Base-by-base conservation (phyloP, 495 filamentous ascomycete species). In the Hypoxylon lienhwacheense region DNA sequence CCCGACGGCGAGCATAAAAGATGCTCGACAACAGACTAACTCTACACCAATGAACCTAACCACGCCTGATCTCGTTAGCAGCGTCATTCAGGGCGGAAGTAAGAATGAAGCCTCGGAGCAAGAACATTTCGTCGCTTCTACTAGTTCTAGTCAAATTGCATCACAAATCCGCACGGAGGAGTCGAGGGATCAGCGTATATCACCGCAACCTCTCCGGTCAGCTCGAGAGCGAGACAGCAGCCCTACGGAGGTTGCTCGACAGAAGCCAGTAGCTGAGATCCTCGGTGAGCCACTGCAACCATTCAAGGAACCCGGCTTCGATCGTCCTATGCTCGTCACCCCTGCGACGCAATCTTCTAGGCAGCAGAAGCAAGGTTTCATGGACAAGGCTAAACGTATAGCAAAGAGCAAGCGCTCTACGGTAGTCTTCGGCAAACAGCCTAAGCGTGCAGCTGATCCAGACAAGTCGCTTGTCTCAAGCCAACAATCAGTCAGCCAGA, bases 241-340 rank as follows among this genome's bases (percentile, higher is more conserved):
- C 76, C 20, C 88, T 79, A 24, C 72, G 79, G 61, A 80, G 84
- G 43, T 85, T 78, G 20, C 87, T 84, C 77, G 80, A 22, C 84
- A 88, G 41, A 90, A 87, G 60, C 86, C 84, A 17, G 84, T 89
- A 7, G 84, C 85, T 10, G 86, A 90, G 56, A 87, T 88, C 17
- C 69, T 89, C 7, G 81, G 83, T 15, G 85, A 87, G 64, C 76
- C 75, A 7, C 81, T 81, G 3, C 80, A 77, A 49, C 63, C 72
- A 6, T 47, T 47, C 64, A 73, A 47, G 17, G 45, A 65, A 25
- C 61, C 63, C 50, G 55, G 64, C 32, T 59, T 59, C 14, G 44
- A 58, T 42, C 69, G 64, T n/a, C 56, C 41, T 33, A 63, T 67
- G n/a, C 68, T 61, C 31, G 56, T 69, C 11, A 69, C 68, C 1